phyloP scores from a whole-genome alignment of 257 asterid species.

The Penstemon eatonii region DNA sequence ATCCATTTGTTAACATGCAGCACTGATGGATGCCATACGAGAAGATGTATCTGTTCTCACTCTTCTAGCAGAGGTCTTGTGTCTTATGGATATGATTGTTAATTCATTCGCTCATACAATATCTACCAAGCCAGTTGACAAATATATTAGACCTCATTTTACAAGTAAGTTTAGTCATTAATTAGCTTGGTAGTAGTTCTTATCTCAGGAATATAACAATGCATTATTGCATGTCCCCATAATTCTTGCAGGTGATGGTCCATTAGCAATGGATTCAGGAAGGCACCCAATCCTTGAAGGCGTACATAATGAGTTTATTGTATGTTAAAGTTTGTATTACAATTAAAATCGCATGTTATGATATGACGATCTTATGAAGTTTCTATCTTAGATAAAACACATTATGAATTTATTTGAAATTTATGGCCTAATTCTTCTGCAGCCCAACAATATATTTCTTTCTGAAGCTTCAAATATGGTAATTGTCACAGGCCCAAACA shows the following conservation, averaged over 20 bases:
- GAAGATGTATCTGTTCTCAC: slow-evolving; percentile 81
- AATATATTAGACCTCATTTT: slow-evolving; percentile 84
- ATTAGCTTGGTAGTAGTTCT: slow-evolving; percentile 18
- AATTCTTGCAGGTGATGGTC: slow-evolving; percentile 74
- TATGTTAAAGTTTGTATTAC: slow-evolving; percentile 36
- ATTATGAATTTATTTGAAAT: slow-evolving; percentile 24
- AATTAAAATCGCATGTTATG: slow-evolving; percentile 14
- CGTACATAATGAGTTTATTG: slow-evolving; percentile 78
- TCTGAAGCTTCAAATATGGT: slow-evolving; percentile 97
- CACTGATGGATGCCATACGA: slow-evolving; percentile 73
- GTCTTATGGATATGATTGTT: slow-evolving; percentile 96
- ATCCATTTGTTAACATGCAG: slow-evolving; percentile 54
- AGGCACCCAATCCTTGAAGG: slow-evolving; percentile 92
- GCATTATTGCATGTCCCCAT: slow-evolving; percentile 27
- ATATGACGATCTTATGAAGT: slow-evolving; percentile 21
- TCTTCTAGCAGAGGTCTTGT: slow-evolving; percentile 85
- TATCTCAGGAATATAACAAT: slow-evolving; percentile 23
- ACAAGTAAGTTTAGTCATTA: slow-evolving; percentile 53
- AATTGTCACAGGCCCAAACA: slow-evolving; percentile 93
- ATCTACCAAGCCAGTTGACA: slow-evolving; percentile 90
- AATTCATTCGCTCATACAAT: slow-evolving; percentile 93
- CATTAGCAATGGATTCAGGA: slow-evolving; percentile 94
- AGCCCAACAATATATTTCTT: slow-evolving; percentile 92
- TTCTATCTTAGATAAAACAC: slow-evolving; percentile 9
- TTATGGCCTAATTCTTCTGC: slow-evolving; percentile 41